A percentile compares a stretch with the other conserved stretches of the same genome.
phyloP scores from a whole-genome alignment of 305 asterid genomes.

The Rubia peregrina region DNA sequence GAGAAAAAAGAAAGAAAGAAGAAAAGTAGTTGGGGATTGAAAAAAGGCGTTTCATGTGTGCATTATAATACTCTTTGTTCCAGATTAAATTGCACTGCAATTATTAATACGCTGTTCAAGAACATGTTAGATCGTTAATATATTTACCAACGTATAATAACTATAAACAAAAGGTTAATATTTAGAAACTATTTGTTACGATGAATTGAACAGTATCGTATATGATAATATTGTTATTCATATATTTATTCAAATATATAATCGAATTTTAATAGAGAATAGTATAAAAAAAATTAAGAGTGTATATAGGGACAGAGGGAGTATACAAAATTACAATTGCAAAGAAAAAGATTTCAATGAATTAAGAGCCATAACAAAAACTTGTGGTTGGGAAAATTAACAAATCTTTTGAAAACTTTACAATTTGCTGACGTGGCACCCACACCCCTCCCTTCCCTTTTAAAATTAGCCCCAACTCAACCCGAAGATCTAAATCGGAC shows the following conservation, averaged over 20 bases:
- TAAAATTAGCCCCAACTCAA: constrained; percentile 24
- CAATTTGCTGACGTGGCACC: constrained; percentile 47
- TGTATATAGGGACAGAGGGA: no score
- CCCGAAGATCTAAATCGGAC: constrained; percentile 33
- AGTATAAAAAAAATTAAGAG: no score
- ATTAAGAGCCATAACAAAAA: constrained; percentile 38
- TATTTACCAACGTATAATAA: no score
- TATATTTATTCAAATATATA: no score
- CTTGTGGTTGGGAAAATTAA: constrained; percentile 60
- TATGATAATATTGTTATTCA: no score
- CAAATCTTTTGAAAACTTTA: not conserved
- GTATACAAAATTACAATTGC: not conserved
- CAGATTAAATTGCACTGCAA: no score
- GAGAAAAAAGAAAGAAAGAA: not conserved
- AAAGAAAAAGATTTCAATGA: constrained; percentile 15
- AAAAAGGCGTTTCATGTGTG: not conserved
- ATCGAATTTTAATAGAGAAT: no score
- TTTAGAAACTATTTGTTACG: no score
- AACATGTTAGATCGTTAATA: no score
- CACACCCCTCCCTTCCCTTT: constrained; percentile 23
- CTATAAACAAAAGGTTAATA: no score
- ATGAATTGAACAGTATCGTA: no score
- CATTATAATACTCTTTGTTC: not conserved
- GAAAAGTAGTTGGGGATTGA: not conserved
- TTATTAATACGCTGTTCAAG: no score